A percentile compares a stretch with the other conserved stretches of the same genome.
These are phyloP conservation scores for Papiliotrema nemorosa DNA, from an alignment of 1,284 basidiomycete genomes.

Conservation along the genomic window DNA sequence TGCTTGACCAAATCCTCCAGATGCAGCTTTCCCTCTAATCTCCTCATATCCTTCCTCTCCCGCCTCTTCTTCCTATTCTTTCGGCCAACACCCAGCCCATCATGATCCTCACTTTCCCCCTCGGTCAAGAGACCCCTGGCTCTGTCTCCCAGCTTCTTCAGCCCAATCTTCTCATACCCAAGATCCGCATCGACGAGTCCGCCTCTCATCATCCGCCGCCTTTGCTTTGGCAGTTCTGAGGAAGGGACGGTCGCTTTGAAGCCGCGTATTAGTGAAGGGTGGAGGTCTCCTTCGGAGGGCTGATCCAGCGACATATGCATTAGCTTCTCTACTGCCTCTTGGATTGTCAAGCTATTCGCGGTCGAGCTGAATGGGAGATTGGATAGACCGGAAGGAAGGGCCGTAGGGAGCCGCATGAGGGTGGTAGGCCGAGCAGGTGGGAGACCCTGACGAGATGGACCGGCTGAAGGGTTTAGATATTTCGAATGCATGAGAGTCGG, in stretches of 20 bases:
- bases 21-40: slow-evolving; percentile 63
- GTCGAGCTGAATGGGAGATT: slow-evolving; percentile 56
- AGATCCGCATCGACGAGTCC: slow-evolving; percentile 57
- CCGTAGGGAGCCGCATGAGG: slow-evolving; percentile 59
- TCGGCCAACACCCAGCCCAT: slow-evolving; percentile 41
- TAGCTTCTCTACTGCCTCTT: slow-evolving; percentile 74
- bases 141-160: slow-evolving; percentile 72
- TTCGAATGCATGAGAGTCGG: slow-evolving; percentile 84
- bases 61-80: slow-evolving; percentile 58
- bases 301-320: slow-evolving; percentile 64
- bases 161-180: slow-evolving; percentile 68
- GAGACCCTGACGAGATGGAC: slow-evolving; percentile 43
- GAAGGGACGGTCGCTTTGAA: slow-evolving; percentile 90
- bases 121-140: slow-evolving; percentile 67
- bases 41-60: slow-evolving; percentile 63
- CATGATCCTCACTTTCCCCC: slow-evolving; percentile 51
- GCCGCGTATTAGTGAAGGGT: slow-evolving; percentile 73
- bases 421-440: slow-evolving; percentile 14
- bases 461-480: slow-evolving; percentile 63
- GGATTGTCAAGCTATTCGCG: slow-evolving; percentile 74
- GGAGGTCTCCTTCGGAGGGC: slow-evolving; percentile 20
- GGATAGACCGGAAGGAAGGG: slow-evolving; percentile 56
- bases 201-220: slow-evolving; percentile 68
- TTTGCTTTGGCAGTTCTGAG: slow-evolving; percentile 68
- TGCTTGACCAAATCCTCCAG: slow-evolving; percentile 77